Conservation (phyloP, 192 early-diverging fungal genomes). For the Chytriomyces sp. region DNA sequence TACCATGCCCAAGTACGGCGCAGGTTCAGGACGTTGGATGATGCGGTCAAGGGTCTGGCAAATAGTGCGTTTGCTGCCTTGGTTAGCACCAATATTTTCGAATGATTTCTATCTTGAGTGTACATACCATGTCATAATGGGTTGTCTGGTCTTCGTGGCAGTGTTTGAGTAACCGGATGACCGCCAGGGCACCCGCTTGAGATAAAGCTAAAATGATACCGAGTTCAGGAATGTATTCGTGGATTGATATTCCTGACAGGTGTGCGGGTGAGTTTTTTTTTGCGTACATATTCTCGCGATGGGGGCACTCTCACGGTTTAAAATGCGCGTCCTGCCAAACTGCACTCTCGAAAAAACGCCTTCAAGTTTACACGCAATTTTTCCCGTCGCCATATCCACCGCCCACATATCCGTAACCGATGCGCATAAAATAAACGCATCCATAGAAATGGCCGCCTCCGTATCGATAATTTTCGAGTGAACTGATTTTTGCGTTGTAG, state of each 20-base stretch:
- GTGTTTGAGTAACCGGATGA: slow-evolving; percentile 13
- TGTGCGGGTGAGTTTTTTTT: not conserved
- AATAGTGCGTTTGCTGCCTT: not conserved
- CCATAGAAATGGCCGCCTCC: not conserved
- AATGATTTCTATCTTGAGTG: not conserved
- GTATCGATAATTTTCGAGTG: not conserved
- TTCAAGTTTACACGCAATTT: slow-evolving; percentile 5
- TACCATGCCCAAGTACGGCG: slow-evolving; percentile 27
- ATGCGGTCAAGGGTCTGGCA: not conserved
- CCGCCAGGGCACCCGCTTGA: slow-evolving; percentile 24
- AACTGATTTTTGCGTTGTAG: not conserved
- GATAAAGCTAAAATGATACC: slow-evolving; percentile 14
- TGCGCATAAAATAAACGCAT: not conserved
- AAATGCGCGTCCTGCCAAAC: slow-evolving; percentile 12
- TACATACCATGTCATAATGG: not conserved
- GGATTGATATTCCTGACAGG: slow-evolving; percentile 27
- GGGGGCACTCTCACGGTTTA: slow-evolving; percentile 12
- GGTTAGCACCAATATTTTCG: not conserved
- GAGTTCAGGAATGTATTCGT: slow-evolving; percentile 29
- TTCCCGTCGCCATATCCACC: slow-evolving; percentile 1
- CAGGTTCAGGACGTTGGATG: not conserved
- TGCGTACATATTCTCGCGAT: too few relatives aligned
- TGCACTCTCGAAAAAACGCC: slow-evolving; percentile 7
- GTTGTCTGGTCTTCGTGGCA: not conserved
- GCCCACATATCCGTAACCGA: not conserved